Percentiles rank a stretch among this genome's conserved stretches.
These are phyloP conservation scores for Beauveria varroae DNA, from an alignment of 2,329 filamentous ascomycete species.

Conservation along the genomic window DNA sequence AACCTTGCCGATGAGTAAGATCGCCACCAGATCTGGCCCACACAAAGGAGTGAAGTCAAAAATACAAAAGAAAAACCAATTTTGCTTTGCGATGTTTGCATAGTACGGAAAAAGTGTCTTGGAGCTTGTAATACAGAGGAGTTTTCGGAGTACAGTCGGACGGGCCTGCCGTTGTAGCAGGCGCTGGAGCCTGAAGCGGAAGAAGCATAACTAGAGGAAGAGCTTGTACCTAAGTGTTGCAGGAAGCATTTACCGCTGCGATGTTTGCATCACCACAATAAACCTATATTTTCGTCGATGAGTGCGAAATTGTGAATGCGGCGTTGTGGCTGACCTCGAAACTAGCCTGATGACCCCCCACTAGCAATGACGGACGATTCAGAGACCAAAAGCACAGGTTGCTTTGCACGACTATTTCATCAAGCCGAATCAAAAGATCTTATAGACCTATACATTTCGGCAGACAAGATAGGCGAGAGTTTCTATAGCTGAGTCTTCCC, in stretches of 20 bases:
- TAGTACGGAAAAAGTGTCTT: neutral
- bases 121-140: neutral
- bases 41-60: neutral
- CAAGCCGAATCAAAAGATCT: neutral
- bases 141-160: neutral
- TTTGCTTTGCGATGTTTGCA: neutral
- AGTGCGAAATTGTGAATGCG: neutral
- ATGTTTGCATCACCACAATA: neutral
- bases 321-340: neutral
- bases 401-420: neutral
- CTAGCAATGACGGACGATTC: neutral
- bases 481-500: neutral
- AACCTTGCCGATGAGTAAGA: slow-evolving; percentile 36
- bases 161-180: neutral
- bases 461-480: neutral
- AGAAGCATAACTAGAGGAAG: neutral
- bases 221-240: neutral
- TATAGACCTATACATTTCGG: neutral
- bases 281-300: neutral
- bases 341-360: neutral
- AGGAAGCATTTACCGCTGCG: neutral
- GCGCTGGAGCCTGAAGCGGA: neutral
- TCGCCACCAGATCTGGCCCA: neutral
- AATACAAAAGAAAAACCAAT: neutral
- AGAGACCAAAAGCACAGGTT: neutral